Base-by-base conservation (phyloP, 2,329 filamentous ascomycete genomes). In the Aspergillus felis region DNA sequence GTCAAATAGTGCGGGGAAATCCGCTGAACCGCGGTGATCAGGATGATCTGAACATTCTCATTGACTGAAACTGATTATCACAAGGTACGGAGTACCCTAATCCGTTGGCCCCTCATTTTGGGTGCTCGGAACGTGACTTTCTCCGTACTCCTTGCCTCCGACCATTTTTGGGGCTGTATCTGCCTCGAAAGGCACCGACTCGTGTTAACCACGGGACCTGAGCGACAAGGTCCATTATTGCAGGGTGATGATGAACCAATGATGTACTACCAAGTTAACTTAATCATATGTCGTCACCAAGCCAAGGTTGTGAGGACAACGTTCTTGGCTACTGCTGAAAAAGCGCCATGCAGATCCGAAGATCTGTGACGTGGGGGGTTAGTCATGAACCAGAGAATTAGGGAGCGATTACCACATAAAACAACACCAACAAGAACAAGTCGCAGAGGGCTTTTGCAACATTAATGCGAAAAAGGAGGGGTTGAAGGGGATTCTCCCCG, bases 311-410 rank as follows among this genome's bases (percentile, higher is more conserved):
- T n/a, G 10, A 29, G 24, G 22, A n/a, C 41, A 17, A n/a, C 17
- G 47, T 27, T 32, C n/a, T 51, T 54, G 53, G 41, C 54, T 53
- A 41, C 55, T 38, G 7, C 41, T 58, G 25, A 32, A 51, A 59
- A 53, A 20, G 46, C 54, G 54, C 57, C 53, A 57, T 57, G 64
- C 60, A 56, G 65, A 68, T 68, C 61, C 49, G 66, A 65, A 62
- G 66, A 68, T 68, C 66, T 51, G 59, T 66, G 64, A 66, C 64
- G 66, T 66, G 65, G 64, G 63, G 65, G 64, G 52, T 44, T 51
- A 44, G 50, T 52, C 28, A 50, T 58, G 51, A 35, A 41, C 48
- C 29, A 48, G 50, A 46, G 29, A n/a, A 17, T 17, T n/a, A 38
- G 32, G 14, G 14, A 38, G 32, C 32, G 32, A 38, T 38, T 38